Base-by-base conservation (phyloP, 495 filamentous ascomycete species). In the Penicilliopsis zonata region DNA sequence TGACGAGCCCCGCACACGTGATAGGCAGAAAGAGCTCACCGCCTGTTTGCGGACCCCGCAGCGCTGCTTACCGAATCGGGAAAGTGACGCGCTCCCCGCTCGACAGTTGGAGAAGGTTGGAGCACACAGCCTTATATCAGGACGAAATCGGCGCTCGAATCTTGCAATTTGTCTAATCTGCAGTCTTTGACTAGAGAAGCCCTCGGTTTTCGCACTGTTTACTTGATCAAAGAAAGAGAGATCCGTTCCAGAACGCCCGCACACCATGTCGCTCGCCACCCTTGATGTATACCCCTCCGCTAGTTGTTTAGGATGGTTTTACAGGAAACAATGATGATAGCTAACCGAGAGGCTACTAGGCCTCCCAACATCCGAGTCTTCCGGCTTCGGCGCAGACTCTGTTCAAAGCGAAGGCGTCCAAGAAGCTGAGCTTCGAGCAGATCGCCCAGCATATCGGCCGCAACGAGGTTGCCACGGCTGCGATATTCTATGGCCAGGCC, bases 401-500 rank as follows among this genome's bases (percentile, higher is more conserved):
- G 46, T 94, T 98, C 66, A 62, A 70, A 9, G 83, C 81, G 39
- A 98, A 98, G 58, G 76, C 84, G 18, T 43, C 53, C 20, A 75
- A 76, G 44, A 65, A 72, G 30, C 67, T 94, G 17, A 82, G 69
- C 53, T 98, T 98, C 43, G 83, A 85, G 46, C 52, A 70, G 13
- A 90, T 98, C 48, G 85, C 72, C 14, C 49, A 74, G 40, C 54
- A 77, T 15, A 69, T 96, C 26, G 81, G 78, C 9, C 85, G 90
- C 30, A 76, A 78, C 42, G 90, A 98, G 55, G 87, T 98, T 4
- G 83, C 86, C 15, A 70, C 83, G 2, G 90, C 90, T 1, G 90
- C 88, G 1, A 63, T 98, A 35, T 96, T 98, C 70, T 95, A 95
- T 60, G 87, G 90, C 22, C 87, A 95, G 49, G 78, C 86, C 4